Base-by-base conservation (phyloP, 2,329 filamentous ascomycete species). In the Colletotrichum viniferum region DNA sequence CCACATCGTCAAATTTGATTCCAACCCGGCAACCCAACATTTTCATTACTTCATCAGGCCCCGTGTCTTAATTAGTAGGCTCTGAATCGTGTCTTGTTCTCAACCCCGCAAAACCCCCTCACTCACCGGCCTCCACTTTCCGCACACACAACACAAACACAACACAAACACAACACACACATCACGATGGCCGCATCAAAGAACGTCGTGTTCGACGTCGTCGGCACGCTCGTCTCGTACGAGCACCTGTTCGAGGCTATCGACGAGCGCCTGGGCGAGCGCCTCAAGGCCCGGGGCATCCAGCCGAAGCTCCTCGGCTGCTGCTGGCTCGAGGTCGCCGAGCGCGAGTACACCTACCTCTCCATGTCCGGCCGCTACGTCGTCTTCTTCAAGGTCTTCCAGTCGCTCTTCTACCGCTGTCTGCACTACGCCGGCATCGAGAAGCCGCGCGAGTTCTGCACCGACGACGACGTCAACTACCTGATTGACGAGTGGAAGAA, bases 131-230 rank as follows among this genome's bases (percentile, higher is more conserved):
- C 43, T 21, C 43, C 43, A 52, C 43, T 48, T 48, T 52, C n/a
- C 43, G 43, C 43, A 21, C 43, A 52, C 43, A 52, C 43, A 52
- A 21, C 18, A 48, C 10, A 52, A 21, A 52, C 18, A 34, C 55
- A 24, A 58, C 16, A 26, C 34, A 43, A 26, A 34, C 43, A 34
- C 43, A n/a, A 43, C 32, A 34, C 43, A 34, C 43, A n/a, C 12
- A n/a, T 16, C 66, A 14, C 34, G 8, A 71, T 66, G 68, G 14
- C 24, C 9, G 16, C 52, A 36, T 55, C 55, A 62, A 88, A 88
- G 71, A 84, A 89, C 73, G 83, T 88, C 73, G 86, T 88, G 24
- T 89, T 89, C 77, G 87, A 89, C 79, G 85, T 91, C 2, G 89
- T 91, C 70, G 88, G 88, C 65, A 90, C 88, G 8, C 84, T 84